These are phyloP conservation scores for Yamadazyma mexicana DNA, from an alignment of 1,139 yeast species.

Conservation along the genomic window DNA sequence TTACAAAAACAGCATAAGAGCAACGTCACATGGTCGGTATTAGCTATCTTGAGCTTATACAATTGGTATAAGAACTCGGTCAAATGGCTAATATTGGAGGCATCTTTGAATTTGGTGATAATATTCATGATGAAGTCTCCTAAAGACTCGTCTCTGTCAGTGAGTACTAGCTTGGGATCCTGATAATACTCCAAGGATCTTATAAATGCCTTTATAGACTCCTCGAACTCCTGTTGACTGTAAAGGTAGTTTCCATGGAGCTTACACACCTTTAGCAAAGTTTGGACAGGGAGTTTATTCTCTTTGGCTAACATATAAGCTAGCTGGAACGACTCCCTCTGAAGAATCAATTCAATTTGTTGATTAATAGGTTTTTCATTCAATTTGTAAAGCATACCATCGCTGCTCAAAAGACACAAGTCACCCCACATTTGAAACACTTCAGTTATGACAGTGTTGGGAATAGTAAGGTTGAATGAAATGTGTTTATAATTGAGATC, in stretches of 20 bases:
- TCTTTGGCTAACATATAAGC: constrained; percentile 72
- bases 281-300: constrained; percentile 34
- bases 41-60: constrained; percentile 53
- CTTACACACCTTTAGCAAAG: constrained; percentile 55
- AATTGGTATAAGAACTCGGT: constrained; percentile 64
- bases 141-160: constrained; percentile 14
- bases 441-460: constrained; percentile 57
- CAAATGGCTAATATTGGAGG: constrained; percentile 69
- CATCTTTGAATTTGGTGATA: constrained; percentile 79
- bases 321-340: constrained; percentile 67
- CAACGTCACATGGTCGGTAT: constrained; percentile 78
- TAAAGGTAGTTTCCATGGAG: constrained; percentile 74
- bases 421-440: constrained; percentile 57
- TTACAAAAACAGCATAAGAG: constrained; percentile 83
- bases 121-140: constrained; percentile 69
- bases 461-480: constrained; percentile 66
- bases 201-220: constrained; percentile 70
- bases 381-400: constrained; percentile 71
- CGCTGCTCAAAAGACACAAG: constrained; percentile 63
- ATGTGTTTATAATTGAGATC: constrained; percentile 71
- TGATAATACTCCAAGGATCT: constrained; percentile 31
- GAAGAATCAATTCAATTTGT: constrained; percentile 69
- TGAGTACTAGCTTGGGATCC: constrained; percentile 10
- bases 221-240: constrained; percentile 61
- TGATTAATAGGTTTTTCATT: constrained; percentile 66